phyloP scores from a whole-genome alignment of 2,329 filamentous ascomycete species.

The Fusarium agapanthi region DNA sequence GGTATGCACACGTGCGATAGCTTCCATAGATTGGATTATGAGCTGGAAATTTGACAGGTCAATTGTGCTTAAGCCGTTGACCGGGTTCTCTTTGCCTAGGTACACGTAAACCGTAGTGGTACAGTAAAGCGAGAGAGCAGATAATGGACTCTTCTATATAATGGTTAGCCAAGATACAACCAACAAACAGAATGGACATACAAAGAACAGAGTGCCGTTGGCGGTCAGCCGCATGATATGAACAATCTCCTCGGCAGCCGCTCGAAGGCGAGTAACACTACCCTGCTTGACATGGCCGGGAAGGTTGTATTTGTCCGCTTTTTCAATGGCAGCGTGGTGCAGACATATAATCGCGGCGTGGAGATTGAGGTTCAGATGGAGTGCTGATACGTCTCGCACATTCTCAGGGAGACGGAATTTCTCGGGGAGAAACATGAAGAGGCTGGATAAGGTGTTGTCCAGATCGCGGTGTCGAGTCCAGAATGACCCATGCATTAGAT shows the following conservation, averaged over 20 bases:
- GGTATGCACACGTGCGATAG: constrained; percentile 75
- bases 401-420: constrained; percentile 76
- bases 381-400: constrained; percentile 73
- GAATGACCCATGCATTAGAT: constrained; percentile 78
- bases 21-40: constrained; percentile 79
- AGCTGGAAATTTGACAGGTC: constrained; percentile 71
- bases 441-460: constrained; percentile 81
- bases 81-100: constrained; percentile 73
- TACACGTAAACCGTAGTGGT: constrained; percentile 86
- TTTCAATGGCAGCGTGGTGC: constrained; percentile 88
- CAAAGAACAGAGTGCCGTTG: constrained; percentile 72
- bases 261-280: constrained; percentile 77
- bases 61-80: constrained; percentile 63
- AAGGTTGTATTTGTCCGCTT: constrained; percentile 76
- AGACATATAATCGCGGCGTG: constrained; percentile 89
- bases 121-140: constrained; percentile 83
- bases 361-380: constrained; percentile 88
- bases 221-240: constrained; percentile 83
- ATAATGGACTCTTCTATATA: constrained; percentile 47
- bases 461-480: constrained; percentile 87
- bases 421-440: constrained; percentile 81
- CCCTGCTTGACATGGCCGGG: constrained; percentile 71
- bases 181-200: constrained; percentile 54
- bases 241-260: constrained; percentile 84
- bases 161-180: neutral